These are phyloP conservation scores for Candida maris DNA, from an alignment of 805 yeast genomes.

Conservation along the genomic window DNA sequence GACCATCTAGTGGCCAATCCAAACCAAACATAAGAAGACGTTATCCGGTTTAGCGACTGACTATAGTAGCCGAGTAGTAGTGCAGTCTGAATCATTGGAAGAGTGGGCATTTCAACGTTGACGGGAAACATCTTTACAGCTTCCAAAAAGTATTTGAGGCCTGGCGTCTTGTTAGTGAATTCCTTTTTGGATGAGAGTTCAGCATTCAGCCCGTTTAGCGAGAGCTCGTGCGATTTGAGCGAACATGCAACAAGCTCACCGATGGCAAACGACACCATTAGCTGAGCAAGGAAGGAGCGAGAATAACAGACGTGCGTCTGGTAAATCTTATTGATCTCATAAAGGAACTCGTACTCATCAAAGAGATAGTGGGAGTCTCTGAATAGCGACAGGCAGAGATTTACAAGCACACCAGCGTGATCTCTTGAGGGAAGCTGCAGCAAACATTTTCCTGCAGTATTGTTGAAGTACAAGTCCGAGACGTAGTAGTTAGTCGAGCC, in stretches of 20 bases:
- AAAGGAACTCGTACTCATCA: conserved; percentile 19
- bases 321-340: conserved; percentile 19
- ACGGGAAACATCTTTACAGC: conserved; percentile 25
- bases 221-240: conserved; percentile 18
- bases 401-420: conserved; percentile 14
- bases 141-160: conserved; percentile 28
- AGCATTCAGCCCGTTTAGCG: conserved; percentile 11
- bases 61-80: conserved; percentile 33
- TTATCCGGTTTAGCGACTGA: conserved; percentile 36
- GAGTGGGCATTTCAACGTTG: conserved; percentile 31
- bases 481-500: conserved; percentile 16
- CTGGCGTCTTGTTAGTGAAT: conserved; percentile 25
- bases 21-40: conserved; percentile 32
- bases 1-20: conserved; percentile 35
- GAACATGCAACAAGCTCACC: conserved; percentile 25
- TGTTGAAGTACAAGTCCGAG: conserved; percentile 17
- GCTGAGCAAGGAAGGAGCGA: conserved; percentile 13
- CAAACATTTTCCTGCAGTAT: conserved; percentile 5
- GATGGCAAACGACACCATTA: conserved; percentile 22
- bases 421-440: conserved; percentile 14
- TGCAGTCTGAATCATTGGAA: conserved; percentile 32
- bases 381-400: conserved; percentile 17
- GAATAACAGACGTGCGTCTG: conserved; percentile 18
- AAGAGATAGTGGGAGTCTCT: conserved; percentile 23
- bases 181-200: conserved; percentile 17